Percentiles rank a stretch among this genome's conserved stretches.
phyloP scores from a whole-genome alignment of 2,329 filamentous ascomycete species.

The Xylariaceae sp. region DNA sequence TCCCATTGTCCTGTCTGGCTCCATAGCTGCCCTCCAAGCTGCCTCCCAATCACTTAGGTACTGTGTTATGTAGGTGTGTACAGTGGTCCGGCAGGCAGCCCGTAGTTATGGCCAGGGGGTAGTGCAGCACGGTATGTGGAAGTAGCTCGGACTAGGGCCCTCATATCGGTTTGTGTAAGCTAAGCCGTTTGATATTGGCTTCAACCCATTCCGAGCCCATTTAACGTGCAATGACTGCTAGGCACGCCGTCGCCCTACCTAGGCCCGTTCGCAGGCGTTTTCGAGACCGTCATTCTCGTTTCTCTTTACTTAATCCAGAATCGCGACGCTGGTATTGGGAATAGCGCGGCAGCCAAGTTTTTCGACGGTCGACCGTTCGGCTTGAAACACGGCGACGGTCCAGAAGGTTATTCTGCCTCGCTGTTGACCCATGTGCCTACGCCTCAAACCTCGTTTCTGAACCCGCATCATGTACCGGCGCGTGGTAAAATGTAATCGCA shows the following conservation, averaged over 20 bases:
- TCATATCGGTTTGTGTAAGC: neutral
- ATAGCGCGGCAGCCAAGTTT: slow-evolving; percentile 14
- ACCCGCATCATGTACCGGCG: neutral
- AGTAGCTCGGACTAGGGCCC: no score
- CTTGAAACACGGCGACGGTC: slow-evolving; percentile 2
- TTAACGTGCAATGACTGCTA: no score
- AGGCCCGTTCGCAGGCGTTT: slow-evolving; percentile 24
- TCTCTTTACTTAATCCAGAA: slow-evolving; percentile 26
- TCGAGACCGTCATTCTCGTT: slow-evolving; percentile 19
- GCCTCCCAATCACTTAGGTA: no score
- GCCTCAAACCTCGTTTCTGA: neutral
- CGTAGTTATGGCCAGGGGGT: no score
- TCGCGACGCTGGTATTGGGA: slow-evolving; percentile 12
- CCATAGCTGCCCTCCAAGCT: no score
- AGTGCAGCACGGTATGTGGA: neutral
- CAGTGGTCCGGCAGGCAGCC: no score
- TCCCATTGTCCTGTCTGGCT: neutral
- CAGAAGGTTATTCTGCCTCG: slow-evolving; percentile 6
- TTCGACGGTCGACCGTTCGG: slow-evolving; percentile 9
- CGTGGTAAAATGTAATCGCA: neutral
- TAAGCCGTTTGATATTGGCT: neutral
- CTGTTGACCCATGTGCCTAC: slow-evolving; percentile 1
- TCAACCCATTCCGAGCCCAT: slow-evolving; percentile 1
- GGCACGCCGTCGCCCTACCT: slow-evolving; percentile 7
- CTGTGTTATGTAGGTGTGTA: no score